These are phyloP conservation scores for Sporothrix inflata DNA, from an alignment of 2,329 filamentous ascomycete genomes.

Conservation along the genomic window DNA sequence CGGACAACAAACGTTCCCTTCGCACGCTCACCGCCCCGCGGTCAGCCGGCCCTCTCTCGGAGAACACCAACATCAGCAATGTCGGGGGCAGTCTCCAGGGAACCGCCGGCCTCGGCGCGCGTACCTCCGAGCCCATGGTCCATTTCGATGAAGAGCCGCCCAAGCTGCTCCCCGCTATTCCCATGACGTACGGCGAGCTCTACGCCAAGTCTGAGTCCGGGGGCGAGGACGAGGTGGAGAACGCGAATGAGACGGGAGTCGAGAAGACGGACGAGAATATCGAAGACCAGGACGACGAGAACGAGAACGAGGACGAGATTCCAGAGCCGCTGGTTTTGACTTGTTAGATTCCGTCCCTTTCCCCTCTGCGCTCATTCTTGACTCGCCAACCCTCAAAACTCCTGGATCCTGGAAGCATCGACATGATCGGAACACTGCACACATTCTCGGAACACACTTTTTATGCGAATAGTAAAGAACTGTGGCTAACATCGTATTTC, in stretches of 20 bases:
- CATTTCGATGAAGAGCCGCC: slow-evolving; percentile 53
- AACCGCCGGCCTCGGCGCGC: slow-evolving; percentile 43
- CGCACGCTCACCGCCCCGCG: slow-evolving; percentile 39
- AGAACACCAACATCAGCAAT: slow-evolving; percentile 37
- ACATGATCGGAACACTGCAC: neutral
- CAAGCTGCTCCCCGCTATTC: slow-evolving; percentile 48
- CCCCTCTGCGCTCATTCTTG: neutral
- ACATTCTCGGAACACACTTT: neutral
- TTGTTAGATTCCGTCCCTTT: slow-evolving; percentile 22
- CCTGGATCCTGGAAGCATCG: slow-evolving; percentile 13
- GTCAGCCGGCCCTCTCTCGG: slow-evolving; percentile 43
- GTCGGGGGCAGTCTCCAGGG: slow-evolving; percentile 35
- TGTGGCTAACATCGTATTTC: slow-evolving; percentile 44
- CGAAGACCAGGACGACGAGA: neutral
- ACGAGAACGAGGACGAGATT: slow-evolving; percentile 1
- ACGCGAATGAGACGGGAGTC: neutral
- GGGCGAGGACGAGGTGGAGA: neutral
- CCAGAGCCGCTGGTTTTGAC: neutral
- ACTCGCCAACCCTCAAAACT: neutral
- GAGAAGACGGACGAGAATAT: neutral
- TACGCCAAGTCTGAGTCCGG: slow-evolving; percentile 39
- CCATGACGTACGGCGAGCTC: slow-evolving; percentile 54
- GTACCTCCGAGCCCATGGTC: slow-evolving; percentile 44
- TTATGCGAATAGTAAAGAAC: neutral
- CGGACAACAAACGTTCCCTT: slow-evolving; percentile 34